Conservation (phyloP, 2,329 filamentous ascomycete species). For the Botrytis squamosa region DNA sequence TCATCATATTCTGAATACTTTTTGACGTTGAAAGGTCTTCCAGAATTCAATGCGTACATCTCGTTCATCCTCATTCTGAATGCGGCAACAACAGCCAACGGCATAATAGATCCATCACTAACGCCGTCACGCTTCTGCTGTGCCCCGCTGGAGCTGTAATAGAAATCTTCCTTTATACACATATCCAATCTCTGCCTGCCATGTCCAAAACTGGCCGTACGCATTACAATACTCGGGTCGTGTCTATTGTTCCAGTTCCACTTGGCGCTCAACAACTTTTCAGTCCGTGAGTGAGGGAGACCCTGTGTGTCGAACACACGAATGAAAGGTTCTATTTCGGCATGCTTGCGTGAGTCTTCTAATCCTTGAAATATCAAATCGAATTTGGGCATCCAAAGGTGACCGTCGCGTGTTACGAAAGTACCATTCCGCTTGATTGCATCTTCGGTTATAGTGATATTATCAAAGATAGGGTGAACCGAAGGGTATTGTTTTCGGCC, state of each 20-base stretch:
- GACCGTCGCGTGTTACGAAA: background rate
- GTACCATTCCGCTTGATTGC: background rate
- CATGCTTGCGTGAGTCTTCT: background rate
- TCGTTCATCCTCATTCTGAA: constrained; percentile 6
- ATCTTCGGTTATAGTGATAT: background rate
- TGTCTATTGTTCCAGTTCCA: constrained; percentile 10
- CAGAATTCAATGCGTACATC: background rate
- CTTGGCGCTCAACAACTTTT: background rate
- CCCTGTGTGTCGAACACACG: constrained; percentile 2
- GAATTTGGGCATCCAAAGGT: background rate
- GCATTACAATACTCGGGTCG: constrained; percentile 10
- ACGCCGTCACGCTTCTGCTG: background rate
- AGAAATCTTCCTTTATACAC: background rate
- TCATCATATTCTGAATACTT: background rate
- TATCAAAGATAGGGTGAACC: background rate
- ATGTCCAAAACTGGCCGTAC: constrained; percentile 19
- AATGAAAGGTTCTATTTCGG: constrained; percentile 18
- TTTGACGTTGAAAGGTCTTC: background rate
- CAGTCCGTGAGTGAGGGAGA: background rate
- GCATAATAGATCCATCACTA: background rate
- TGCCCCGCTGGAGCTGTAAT: background rate
- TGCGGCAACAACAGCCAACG: background rate
- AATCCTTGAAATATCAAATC: background rate
- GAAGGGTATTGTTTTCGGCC: background rate
- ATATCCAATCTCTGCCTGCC: constrained; percentile 19